These are phyloP conservation scores for Neltuma alba DNA, from an alignment of 306 rosid genomes.

Conservation along the genomic window DNA sequence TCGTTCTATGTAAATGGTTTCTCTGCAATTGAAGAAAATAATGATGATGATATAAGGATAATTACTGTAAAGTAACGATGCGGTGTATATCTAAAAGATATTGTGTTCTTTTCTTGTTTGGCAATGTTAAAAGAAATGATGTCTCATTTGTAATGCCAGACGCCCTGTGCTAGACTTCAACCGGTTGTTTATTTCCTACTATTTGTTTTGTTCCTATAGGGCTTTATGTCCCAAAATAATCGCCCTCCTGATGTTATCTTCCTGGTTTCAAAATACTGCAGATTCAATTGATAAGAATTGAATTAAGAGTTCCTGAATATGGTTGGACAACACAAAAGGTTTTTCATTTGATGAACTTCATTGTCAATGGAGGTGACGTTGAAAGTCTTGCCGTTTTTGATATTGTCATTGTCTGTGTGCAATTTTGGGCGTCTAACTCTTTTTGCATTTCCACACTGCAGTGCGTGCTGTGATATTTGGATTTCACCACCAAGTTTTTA, in stretches of 20 bases:
- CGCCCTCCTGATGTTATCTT: conserved; percentile 3
- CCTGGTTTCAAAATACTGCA: conserved; percentile 36
- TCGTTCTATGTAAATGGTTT: not conserved
- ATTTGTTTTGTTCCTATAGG: not conserved
- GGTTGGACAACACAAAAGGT: conserved; percentile 99
- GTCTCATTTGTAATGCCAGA: too few relatives aligned
- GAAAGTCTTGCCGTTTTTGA: not conserved
- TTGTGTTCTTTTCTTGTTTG: not conserved
- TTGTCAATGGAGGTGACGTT: conserved; percentile 80
- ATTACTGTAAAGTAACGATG: not conserved
- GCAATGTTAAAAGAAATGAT: too few relatives aligned
- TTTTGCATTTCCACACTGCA: conserved; percentile 43
- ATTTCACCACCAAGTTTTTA: conserved; percentile 71
- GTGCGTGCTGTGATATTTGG: conserved; percentile 94
- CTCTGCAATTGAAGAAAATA: not conserved
- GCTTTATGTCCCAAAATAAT: not conserved
- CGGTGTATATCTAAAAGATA: not conserved
- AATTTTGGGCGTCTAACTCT: not conserved
- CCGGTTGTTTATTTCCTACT: not conserved
- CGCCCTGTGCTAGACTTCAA: not conserved
- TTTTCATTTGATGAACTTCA: conserved; percentile 95
- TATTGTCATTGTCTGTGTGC: not conserved
- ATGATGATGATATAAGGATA: not conserved
- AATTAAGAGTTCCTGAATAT: conserved; percentile 90
- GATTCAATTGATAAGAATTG: conserved; percentile 91